phyloP scores from a whole-genome alignment of 1,284 basidiomycete genomes.

The Marasmius oreades region DNA sequence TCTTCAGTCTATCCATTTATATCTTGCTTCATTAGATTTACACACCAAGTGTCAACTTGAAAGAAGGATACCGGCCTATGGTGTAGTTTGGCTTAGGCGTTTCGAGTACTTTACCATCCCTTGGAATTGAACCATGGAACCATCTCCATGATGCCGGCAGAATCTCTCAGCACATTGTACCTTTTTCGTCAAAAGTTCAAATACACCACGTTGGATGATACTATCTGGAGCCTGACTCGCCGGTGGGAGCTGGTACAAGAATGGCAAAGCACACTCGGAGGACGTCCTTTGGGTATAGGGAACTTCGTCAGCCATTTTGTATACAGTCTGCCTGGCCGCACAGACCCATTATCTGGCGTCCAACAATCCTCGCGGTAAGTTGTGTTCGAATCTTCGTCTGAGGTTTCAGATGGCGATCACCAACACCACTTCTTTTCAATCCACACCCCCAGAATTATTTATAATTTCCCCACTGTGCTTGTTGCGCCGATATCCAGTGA shows the following conservation, averaged over 20 bases:
- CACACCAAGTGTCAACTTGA: not conserved
- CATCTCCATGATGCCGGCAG: not conserved
- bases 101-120: not conserved
- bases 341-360: not conserved
- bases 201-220: not conserved
- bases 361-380: not conserved
- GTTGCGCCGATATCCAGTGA: not conserved
- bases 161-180: not conserved
- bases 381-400: not conserved
- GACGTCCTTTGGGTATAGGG: not conserved
- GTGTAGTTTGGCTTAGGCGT: not conserved
- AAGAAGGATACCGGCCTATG: not conserved
- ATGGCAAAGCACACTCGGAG: not conserved
- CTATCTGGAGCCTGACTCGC: not conserved
- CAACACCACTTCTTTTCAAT: not conserved
- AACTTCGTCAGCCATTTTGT: not conserved
- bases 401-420: not conserved
- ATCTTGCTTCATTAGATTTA: not conserved
- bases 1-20: too few species aligned
- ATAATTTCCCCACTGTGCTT: not conserved
- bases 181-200: not conserved
- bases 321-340: not conserved
- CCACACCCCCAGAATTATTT: not conserved
- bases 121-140: not conserved
- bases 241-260: not conserved